Conservation (phyloP, 495 filamentous ascomycete species). For the Penicillium samsonianum region DNA sequence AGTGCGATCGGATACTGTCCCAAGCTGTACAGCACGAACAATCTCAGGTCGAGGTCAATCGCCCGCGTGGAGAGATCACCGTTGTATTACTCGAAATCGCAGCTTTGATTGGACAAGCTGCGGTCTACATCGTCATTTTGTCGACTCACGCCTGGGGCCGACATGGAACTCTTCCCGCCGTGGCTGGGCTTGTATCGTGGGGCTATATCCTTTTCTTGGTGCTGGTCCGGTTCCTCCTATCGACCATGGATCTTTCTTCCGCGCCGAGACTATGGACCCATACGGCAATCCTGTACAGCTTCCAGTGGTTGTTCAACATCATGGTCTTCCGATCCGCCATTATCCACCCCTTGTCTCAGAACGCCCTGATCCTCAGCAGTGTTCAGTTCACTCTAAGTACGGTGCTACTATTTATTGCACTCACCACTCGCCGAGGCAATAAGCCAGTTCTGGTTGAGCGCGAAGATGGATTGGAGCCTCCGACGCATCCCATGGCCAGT, state of each 20-base stretch:
- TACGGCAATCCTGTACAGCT: constrained; percentile 80
- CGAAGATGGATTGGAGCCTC: constrained; percentile 83
- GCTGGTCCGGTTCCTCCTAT: constrained; percentile 69
- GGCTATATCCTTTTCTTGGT: constrained; percentile 77
- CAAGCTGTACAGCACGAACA: constrained; percentile 66
- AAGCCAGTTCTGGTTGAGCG: constrained; percentile 83
- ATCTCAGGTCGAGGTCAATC: constrained; percentile 71
- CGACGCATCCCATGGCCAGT: constrained; percentile 80
- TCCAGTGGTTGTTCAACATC: constrained; percentile 76
- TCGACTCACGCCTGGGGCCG: constrained; percentile 55
- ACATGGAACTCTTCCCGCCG: constrained; percentile 59
- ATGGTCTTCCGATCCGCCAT: constrained; percentile 81
- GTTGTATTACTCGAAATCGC: constrained; percentile 72
- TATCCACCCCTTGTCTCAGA: constrained; percentile 65
- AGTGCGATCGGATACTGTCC: constrained; percentile 63
- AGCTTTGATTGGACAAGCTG: constrained; percentile 70
- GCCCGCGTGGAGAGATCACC: constrained; percentile 69
- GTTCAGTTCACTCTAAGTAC: constrained; percentile 72
- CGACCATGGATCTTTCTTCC: constrained; percentile 59
- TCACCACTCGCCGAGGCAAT: constrained; percentile 88
- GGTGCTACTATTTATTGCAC: constrained; percentile 69
- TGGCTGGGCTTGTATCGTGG: constrained; percentile 71
- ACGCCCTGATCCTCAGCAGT: constrained; percentile 62
- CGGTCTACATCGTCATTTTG: constrained; percentile 63
- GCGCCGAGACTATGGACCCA: constrained; percentile 88